Evolutionary conservation across 768 basidiomycete species (phyloP).

Genomic region (Roridomyces roridus): DNA sequence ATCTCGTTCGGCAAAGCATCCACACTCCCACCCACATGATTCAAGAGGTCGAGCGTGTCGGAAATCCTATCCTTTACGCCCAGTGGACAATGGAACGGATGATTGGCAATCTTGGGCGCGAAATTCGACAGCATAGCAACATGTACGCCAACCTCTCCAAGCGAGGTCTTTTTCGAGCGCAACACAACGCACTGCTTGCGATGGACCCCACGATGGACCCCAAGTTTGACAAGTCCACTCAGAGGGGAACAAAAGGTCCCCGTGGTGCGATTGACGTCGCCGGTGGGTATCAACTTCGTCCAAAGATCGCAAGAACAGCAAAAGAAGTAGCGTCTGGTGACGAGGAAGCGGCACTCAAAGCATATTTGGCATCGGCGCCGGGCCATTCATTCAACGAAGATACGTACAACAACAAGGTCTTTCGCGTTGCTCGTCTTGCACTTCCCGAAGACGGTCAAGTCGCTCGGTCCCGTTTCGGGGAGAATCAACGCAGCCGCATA

Average conservation of each 20-base stretch:
- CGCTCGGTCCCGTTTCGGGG: not conserved
- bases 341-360: not conserved
- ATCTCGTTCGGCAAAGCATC: conserved; percentile 34
- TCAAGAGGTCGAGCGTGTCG: conserved; percentile 24
- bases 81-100: conserved; percentile 37
- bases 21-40: conserved; percentile 34
- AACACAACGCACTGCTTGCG: conserved; percentile 21
- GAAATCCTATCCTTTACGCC: conserved; percentile 28
- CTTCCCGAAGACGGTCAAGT: not conserved
- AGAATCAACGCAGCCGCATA: not conserved
- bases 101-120: conserved; percentile 33
- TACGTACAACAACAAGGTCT: not conserved
- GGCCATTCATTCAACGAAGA: not conserved
- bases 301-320: not conserved
- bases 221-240: not conserved
- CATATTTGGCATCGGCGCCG: not conserved
- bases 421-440: not conserved
- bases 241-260: not conserved
- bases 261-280: not conserved
- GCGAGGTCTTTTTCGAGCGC: conserved; percentile 25
- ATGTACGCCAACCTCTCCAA: conserved; percentile 34
- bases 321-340: not conserved
- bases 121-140: conserved; percentile 30
- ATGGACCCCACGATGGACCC: conserved; percentile 5
- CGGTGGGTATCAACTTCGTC: not conserved